Percentiles rank a stretch among this genome's conserved stretches.
Conservation (phyloP, 1,284 basidiomycete genomes). For the Ceratobasidium papillatum region DNA sequence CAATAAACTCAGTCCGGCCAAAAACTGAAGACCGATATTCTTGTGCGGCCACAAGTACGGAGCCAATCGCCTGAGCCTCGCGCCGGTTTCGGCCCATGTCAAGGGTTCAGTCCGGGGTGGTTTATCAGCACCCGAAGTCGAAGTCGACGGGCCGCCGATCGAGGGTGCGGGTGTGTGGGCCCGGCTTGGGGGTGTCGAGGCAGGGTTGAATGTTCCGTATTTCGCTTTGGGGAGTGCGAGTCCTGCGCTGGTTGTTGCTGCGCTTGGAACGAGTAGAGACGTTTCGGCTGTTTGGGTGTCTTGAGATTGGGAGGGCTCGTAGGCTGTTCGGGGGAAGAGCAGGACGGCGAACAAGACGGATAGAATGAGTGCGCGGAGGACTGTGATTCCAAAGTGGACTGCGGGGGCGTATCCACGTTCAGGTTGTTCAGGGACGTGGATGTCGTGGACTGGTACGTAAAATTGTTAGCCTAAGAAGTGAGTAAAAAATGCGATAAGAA, state of each 20-base stretch:
- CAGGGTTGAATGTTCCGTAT: constrained; percentile 46
- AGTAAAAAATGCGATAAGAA: constrained; percentile 46
- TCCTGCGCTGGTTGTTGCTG: constrained; percentile 30
- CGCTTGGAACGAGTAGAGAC: constrained; percentile 58
- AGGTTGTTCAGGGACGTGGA: constrained; percentile 50
- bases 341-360: constrained; percentile 66
- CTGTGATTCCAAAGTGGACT: constrained; percentile 69
- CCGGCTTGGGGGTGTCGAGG: constrained; percentile 61
- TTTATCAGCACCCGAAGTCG: constrained; percentile 28
- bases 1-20: constrained; percentile 74
- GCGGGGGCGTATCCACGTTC: constrained; percentile 56
- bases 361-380: constrained; percentile 70
- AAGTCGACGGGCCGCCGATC: constrained; percentile 44
- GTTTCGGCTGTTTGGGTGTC: constrained; percentile 56
- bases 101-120: constrained; percentile 51
- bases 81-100: constrained; percentile 69
- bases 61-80: constrained; percentile 66
- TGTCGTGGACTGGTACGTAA: background rate
- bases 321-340: constrained; percentile 67
- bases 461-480: background rate
- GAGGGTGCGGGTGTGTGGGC: constrained; percentile 68
- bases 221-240: constrained; percentile 39
- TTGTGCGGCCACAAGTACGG: constrained; percentile 87
- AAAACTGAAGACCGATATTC: constrained; percentile 67
- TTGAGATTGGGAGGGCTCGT: constrained; percentile 59